Conservation (phyloP, 176 grass and related monocot species). For the Musa schizocarpa region DNA sequence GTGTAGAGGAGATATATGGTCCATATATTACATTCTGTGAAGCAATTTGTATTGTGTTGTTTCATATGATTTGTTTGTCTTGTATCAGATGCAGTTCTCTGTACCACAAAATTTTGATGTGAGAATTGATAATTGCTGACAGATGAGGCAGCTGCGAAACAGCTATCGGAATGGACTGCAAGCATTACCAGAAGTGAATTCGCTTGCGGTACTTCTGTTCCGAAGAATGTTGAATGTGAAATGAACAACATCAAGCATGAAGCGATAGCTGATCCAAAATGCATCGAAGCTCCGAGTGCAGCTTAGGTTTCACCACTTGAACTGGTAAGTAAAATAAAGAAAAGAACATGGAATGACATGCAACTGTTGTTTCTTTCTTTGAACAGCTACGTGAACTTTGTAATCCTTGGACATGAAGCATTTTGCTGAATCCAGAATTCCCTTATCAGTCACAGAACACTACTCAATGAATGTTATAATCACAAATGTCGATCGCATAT, state of each 20-base stretch:
- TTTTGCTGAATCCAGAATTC: too few relatives aligned
- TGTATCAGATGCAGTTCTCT: too few relatives aligned
- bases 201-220: neutral
- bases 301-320: neutral
- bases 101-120: neutral
- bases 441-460: too few relatives aligned
- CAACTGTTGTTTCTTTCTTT: neutral
- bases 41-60: neutral
- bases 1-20: too few relatives aligned
- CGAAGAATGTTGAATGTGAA: neutral
- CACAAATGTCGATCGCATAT: too few relatives aligned
- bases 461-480: too few relatives aligned
- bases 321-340: neutral
- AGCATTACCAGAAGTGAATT: neutral
- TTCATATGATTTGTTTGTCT: neutral
- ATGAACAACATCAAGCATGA: neutral
- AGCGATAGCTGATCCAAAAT: neutral
- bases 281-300: slow-evolving; percentile 2
- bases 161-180: neutral
- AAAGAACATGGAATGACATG: neutral
- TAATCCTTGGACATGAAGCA: too few relatives aligned
- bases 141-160: slow-evolving; percentile 1
- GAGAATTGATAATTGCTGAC: neutral
- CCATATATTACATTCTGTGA: too few relatives aligned
- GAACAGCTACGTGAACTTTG: neutral